A percentile compares a stretch with the other conserved stretches of the same genome.
phyloP scores from a whole-genome alignment of 2,329 filamentous ascomycete species.

The Fusarium buxicola region DNA sequence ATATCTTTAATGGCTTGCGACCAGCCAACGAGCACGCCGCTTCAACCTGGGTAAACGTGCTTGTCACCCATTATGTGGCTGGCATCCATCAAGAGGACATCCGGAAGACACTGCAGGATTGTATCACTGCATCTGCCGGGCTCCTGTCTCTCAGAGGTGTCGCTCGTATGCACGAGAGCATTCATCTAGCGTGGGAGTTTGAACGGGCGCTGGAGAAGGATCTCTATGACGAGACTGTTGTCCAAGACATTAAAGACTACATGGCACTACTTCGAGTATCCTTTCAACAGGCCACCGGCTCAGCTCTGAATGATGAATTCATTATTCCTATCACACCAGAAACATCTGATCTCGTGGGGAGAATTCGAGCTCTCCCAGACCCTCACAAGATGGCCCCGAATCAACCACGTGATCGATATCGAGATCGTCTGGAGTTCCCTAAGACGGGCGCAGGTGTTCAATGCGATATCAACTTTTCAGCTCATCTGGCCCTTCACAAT shows the following conservation, averaged over 20 bases:
- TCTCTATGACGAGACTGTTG: conserved; percentile 55
- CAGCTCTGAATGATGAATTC: conserved; percentile 31
- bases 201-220: conserved; percentile 63
- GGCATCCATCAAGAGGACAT: conserved; percentile 63
- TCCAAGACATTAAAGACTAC: conserved; percentile 59
- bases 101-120: conserved; percentile 53
- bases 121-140: conserved; percentile 24
- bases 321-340: conserved; percentile 54
- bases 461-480: conserved; percentile 93
- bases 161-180: conserved; percentile 62
- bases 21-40: conserved; percentile 13
- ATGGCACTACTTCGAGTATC: conserved; percentile 61
- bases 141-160: conserved; percentile 55
- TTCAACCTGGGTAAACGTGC: conserved; percentile 14
- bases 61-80: conserved; percentile 60
- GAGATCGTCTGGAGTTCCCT: conserved; percentile 78
- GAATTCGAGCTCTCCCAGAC: conserved; percentile 60
- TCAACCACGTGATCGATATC: conserved; percentile 65
- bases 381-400: conserved; percentile 63
- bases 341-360: conserved; percentile 51
- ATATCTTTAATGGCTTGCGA: conserved; percentile 39
- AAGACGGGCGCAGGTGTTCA: conserved; percentile 83
- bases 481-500: conserved; percentile 85
- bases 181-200: conserved; percentile 68
- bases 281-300: conserved; percentile 33